These are phyloP conservation scores for Russula lepida DNA, from an alignment of 768 basidiomycete species.

Conservation along the genomic window DNA sequence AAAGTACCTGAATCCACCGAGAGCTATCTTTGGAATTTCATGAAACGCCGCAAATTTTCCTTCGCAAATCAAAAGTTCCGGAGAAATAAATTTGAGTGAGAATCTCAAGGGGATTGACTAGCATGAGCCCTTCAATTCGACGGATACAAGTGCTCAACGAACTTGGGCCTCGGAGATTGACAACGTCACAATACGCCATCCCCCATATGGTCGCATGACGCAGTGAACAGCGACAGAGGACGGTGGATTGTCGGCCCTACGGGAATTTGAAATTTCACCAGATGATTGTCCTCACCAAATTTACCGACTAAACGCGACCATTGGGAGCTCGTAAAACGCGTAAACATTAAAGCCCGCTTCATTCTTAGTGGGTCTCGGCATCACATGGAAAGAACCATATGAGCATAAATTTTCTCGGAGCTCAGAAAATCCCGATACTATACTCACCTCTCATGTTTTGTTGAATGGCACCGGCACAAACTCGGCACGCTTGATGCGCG, in stretches of 20 bases:
- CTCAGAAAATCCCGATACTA: not conserved
- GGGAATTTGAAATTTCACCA: not conserved
- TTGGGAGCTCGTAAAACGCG: not conserved
- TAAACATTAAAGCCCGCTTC: not conserved
- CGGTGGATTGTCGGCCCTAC: no score
- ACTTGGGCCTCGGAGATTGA: not conserved
- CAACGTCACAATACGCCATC: not conserved
- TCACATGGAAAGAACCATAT: no score
- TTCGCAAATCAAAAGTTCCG: not conserved
- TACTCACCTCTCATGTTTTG: not conserved
- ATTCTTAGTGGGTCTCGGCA: not conserved
- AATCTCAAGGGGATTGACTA: not conserved
- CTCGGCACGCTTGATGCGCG: not conserved
- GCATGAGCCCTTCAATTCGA: not conserved
- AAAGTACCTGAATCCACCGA: no score
- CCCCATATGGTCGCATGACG: not conserved
- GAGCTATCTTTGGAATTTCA: not conserved
- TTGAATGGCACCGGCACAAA: not conserved
- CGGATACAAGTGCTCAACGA: no score
- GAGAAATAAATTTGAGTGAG: not conserved
- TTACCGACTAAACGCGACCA: not conserved
- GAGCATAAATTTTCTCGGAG: not conserved
- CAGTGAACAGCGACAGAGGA: no score
- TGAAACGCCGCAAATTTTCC: not conserved
- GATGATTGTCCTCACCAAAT: not conserved